phyloP scores from a whole-genome alignment of 2,329 filamentous ascomycete genomes.

The Monosporascus sp. region DNA sequence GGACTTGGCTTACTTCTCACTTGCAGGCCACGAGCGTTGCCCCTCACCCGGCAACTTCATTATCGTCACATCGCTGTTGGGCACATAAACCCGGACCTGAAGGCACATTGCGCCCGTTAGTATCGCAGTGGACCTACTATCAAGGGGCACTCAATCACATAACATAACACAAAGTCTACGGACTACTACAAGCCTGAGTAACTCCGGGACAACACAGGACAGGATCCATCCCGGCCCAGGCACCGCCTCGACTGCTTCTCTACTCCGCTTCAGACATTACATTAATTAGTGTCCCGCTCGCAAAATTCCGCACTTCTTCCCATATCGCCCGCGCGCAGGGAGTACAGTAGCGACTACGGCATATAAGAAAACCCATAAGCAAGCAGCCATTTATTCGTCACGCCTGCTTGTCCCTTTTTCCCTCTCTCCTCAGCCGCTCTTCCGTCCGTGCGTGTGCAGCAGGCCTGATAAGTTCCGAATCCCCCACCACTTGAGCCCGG shows the following conservation, averaged over 20 bases:
- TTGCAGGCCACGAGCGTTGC: neutral
- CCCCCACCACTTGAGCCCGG: neutral
- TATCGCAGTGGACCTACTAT: too few relatives aligned
- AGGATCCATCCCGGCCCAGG: neutral
- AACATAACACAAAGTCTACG: neutral
- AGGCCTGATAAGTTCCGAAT: neutral
- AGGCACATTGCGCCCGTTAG: too few relatives aligned
- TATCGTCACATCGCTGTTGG: neutral
- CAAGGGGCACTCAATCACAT: neutral
- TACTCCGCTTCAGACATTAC: neutral
- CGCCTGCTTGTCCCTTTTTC: neutral
- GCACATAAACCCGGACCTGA: neutral
- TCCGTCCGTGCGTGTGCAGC: neutral
- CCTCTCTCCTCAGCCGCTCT: neutral
- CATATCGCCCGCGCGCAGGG: neutral
- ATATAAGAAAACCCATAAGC: neutral
- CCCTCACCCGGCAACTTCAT: neutral
- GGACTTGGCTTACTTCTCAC: neutral
- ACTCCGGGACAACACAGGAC: neutral
- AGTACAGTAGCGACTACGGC: neutral
- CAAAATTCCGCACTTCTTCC: neutral
- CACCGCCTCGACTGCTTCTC: neutral
- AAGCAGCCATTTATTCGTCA: neutral
- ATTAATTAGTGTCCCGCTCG: neutral
- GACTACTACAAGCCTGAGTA: neutral